Conservation (phyloP, 2,329 filamentous ascomycete genomes). For the Xylaria sp. region DNA sequence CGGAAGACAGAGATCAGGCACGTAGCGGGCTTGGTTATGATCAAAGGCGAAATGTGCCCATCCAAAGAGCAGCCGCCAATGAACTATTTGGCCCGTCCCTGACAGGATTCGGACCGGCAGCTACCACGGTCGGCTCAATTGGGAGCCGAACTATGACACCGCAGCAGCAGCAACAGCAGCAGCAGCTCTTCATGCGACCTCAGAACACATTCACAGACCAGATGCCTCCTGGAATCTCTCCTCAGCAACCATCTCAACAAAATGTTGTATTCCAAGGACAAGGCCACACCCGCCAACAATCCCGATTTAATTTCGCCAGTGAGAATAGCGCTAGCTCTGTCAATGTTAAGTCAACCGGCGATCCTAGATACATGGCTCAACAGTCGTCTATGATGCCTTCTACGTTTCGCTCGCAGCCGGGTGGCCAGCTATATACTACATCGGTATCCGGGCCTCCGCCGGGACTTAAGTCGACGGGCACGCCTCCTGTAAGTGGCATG, state of each 20-base stretch:
- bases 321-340: slow-evolving; percentile 72
- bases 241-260: slow-evolving; percentile 60
- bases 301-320: slow-evolving; percentile 87
- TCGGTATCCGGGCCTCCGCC: slow-evolving; percentile 94
- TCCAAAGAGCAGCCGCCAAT: slow-evolving; percentile 70
- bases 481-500: slow-evolving; percentile 81
- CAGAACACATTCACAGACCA: slow-evolving; percentile 69
- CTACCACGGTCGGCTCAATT: slow-evolving; percentile 67
- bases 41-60: slow-evolving; percentile 74
- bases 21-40: slow-evolving; percentile 64
- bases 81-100: slow-evolving; percentile 66
- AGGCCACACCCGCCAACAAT: slow-evolving; percentile 83
- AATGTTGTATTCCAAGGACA: slow-evolving; percentile 66
- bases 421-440: slow-evolving; percentile 80
- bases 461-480: slow-evolving; percentile 93
- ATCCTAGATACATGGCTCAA: slow-evolving; percentile 83
- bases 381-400: slow-evolving; percentile 88
- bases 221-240: slow-evolving; percentile 68
- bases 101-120: slow-evolving; percentile 60
- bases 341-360: slow-evolving; percentile 80
- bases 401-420: slow-evolving; percentile 67
- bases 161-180: slow-evolving; percentile 79
- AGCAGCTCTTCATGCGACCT: slow-evolving; percentile 75
- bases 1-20: slow-evolving; percentile 77
- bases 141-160: slow-evolving; percentile 81